A percentile compares a stretch with the other conserved stretches of the same genome.
Conservation (phyloP, 768 basidiomycete genomes). For the Trametes cinnabarina region DNA sequence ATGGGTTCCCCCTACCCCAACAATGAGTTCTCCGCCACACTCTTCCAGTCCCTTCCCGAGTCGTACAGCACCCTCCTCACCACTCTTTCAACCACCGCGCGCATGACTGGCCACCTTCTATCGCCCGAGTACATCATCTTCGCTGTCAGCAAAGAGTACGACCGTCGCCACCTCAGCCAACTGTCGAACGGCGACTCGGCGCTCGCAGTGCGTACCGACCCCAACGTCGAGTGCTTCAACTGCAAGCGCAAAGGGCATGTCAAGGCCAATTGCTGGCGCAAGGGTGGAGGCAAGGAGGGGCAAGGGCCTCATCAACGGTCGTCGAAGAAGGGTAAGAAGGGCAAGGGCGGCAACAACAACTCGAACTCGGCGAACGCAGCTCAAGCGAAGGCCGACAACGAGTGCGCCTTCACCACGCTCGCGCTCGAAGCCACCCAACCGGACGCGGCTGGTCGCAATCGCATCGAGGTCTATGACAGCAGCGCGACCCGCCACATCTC, state of each 20-base stretch:
- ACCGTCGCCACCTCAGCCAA: background rate
- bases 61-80: background rate
- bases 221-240: conserved; percentile 3
- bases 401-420: background rate
- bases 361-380: too few species aligned
- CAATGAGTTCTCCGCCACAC: background rate
- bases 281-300: conserved; percentile 6
- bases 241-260: background rate
- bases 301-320: background rate
- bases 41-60: background rate
- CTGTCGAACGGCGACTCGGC: background rate
- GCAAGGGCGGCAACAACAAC: background rate
- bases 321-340: background rate
- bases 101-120: background rate
- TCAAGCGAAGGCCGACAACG: background rate
- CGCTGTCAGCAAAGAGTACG: background rate
- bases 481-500: conserved; percentile 20
- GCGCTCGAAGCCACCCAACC: background rate
- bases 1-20: background rate
- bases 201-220: background rate
- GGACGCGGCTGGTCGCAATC: background rate
- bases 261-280: conserved; percentile 1
- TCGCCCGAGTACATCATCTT: background rate
- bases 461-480: conserved; percentile 17
- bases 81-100: background rate